A percentile compares a stretch with the other conserved stretches of the same genome.
Evolutionary conservation across 495 filamentous ascomycete genomes (phyloP).

Genomic region (Penicillium lividum): DNA sequence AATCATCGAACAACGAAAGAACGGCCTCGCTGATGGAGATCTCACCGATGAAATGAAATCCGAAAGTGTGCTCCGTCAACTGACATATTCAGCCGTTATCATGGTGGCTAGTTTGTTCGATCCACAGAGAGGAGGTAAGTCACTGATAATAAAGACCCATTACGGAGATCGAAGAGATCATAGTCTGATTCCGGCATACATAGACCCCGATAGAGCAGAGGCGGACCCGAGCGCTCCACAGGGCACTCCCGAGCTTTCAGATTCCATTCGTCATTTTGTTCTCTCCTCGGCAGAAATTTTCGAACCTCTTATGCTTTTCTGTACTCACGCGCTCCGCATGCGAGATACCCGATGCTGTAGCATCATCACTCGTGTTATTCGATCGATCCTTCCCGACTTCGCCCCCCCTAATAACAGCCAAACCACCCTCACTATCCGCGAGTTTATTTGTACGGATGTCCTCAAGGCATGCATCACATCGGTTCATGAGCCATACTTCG

Average conservation of each 20-base stretch:
- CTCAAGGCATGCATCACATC: conserved; percentile 81
- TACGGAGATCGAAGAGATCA: background rate
- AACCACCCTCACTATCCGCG: conserved; percentile 71
- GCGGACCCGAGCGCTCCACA: conserved; percentile 44
- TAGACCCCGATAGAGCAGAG: conserved; percentile 45
- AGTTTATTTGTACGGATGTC: conserved; percentile 86
- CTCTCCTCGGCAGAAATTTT: conserved; percentile 75
- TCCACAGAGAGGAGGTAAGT: conserved; percentile 57
- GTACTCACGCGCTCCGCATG: conserved; percentile 86
- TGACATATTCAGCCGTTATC: conserved; percentile 87
- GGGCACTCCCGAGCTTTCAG: conserved; percentile 35
- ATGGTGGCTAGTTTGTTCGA: conserved; percentile 88
- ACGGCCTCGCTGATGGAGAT: conserved; percentile 64
- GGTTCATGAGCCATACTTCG: conserved; percentile 92
- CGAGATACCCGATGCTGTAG: conserved; percentile 86
- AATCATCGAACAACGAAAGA: conserved; percentile 60
- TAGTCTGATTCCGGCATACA: background rate
- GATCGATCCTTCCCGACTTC: conserved; percentile 82
- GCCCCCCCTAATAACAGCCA: conserved; percentile 48
- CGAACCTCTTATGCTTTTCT: conserved; percentile 87
- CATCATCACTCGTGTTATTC: conserved; percentile 79
- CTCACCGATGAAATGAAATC: conserved; percentile 96
- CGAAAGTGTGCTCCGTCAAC: conserved; percentile 91
- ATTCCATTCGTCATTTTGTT: conserved; percentile 74
- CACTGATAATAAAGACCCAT: background rate